Base-by-base conservation (phyloP, 2,329 filamentous ascomycete species). In the Parastagonospora avenae region DNA sequence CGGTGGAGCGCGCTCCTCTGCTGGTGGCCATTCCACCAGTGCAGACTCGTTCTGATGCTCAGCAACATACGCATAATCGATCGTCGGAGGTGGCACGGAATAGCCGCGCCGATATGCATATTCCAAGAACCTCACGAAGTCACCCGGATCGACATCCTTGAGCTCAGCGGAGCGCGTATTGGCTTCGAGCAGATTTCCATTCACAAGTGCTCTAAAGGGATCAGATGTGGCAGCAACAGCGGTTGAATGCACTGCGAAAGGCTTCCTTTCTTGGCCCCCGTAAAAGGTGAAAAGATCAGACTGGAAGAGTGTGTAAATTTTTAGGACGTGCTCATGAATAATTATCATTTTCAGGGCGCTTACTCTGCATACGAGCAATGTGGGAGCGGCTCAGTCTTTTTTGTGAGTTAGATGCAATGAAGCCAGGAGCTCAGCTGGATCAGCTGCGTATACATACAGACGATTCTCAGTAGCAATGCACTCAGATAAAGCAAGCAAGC, bases 61-160 rank as follows among this genome's bases (percentile, higher is more conserved):
- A n/a, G n/a, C n/a, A n/a, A n/a, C n/a, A n/a, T n/a, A n/a, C n/a
- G n/a, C n/a, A n/a, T n/a, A n/a, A n/a, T n/a, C 47, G 12, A 35
- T 15, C 24, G 29, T 16, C 44, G 55, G 57, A 2, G n/a, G 1
- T 7, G 64, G 63, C 2, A 46, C 42, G 0, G 60, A 60, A 15
- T 68, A 70, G 16, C 70, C 59, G 4, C 47, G 36, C 2, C 59
- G 54, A 28, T 69, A 69, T 2, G 61, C 62, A 14, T 64, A 70
- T 31, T 71, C 63, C 2, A 60, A 36, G 36, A 61, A 70, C n/a
- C 67, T 54, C 2, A 52, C 48, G 48, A 71, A 70, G 30, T 68
- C 67, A 1, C 56, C 56, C 0, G 51, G 33, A 1, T 64, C 47
- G 7, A 69, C 30, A 16, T 70, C 59, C 0, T 40, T 2, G 2